Conservation (phyloP, 1,139 yeast genomes). For the Pichia sp. region DNA sequence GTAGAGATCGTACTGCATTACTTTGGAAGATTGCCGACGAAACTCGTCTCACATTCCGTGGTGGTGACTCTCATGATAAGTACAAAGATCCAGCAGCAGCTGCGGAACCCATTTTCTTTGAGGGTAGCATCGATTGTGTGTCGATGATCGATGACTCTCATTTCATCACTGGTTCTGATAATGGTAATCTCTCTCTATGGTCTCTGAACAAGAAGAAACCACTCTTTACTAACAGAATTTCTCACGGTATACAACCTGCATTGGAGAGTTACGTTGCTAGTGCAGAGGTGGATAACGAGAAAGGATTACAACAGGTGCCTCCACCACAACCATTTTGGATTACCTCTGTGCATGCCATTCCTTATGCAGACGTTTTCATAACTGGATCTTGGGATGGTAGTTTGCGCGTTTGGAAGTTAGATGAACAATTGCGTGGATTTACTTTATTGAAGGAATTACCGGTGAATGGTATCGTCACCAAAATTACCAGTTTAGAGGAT, state of each 20-base stretch:
- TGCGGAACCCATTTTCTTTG: conserved; percentile 39
- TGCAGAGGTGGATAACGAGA: conserved; percentile 48
- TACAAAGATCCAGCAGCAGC: conserved; percentile 16
- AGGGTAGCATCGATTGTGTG: conserved; percentile 89
- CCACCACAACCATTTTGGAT: conserved; percentile 76
- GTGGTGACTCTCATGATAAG: conserved; percentile 56
- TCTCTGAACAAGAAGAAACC: conserved; percentile 88
- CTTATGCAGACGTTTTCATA: conserved; percentile 78
- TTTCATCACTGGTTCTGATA: conserved; percentile 92
- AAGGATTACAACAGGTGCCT: conserved; percentile 52
- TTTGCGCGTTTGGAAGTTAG: conserved; percentile 69
- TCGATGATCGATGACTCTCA: conserved; percentile 88
- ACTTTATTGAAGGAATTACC: conserved; percentile 46
- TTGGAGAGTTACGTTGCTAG: conserved; percentile 47
- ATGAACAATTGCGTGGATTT: conserved; percentile 57
- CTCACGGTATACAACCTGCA: conserved; percentile 70
- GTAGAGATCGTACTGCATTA: conserved; percentile 92
- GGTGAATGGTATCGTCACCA: conserved; percentile 67
- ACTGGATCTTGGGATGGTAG: conserved; percentile 86
- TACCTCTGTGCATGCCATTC: conserved; percentile 76
- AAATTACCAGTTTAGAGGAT: conserved; percentile 56
- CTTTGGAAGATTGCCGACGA: conserved; percentile 97
- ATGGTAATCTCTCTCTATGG: conserved; percentile 86
- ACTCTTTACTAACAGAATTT: conserved; percentile 52
- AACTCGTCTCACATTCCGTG: conserved; percentile 86